Base-by-base conservation (phyloP, 1,139 yeast genomes). In the Yamadazyma siamensis region DNA sequence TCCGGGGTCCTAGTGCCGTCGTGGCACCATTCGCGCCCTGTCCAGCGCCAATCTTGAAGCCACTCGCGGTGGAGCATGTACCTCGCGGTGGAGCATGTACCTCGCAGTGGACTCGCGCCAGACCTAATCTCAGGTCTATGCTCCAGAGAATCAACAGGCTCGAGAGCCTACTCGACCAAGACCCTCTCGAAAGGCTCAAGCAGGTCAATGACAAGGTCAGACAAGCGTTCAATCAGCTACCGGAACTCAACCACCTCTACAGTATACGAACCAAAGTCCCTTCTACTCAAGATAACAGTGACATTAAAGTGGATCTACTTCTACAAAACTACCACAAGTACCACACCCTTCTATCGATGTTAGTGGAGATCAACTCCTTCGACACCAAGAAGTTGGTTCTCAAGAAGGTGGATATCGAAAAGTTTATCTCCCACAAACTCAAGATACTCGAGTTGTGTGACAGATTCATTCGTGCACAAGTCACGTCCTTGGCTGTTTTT, bases 241-340 rank as follows among this genome's bases (percentile, higher is more conserved):
- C 47, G 2, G 39, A 33, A 21, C 18, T 43, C 8, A 11, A 31
- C 6, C 25, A 23, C 25, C 25, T 31, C 26, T 11, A 23, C 23
- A 15, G 12, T 19, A 3, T 24, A 20, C n/a, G 13, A 14, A 24
- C 27, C 9, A 10, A 25, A 15, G 16, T 24, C 11, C 28, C 34
- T 7, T 13, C 15, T 8, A 12, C 18, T 13, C 12, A 11, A 12
- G 25, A 32, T 17, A 19, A 27, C 4, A 24, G 21, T 16, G 29
- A 33, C 4, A 26, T 20, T 15, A 31, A 40, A 5, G 28, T 40
- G 6, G 38, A 41, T 17, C 23, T 43, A 4, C 12, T 44, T 2
- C 16, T 43, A 6, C 21, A 28, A 6, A 39, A 41, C 25, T 41
- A 40, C 18, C 22, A 30, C 2, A 25, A 35, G 26, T 44, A 34